These are phyloP conservation scores for Sugiyamaella japonica DNA, from an alignment of 1,139 yeast genomes.

Conservation along the genomic window DNA sequence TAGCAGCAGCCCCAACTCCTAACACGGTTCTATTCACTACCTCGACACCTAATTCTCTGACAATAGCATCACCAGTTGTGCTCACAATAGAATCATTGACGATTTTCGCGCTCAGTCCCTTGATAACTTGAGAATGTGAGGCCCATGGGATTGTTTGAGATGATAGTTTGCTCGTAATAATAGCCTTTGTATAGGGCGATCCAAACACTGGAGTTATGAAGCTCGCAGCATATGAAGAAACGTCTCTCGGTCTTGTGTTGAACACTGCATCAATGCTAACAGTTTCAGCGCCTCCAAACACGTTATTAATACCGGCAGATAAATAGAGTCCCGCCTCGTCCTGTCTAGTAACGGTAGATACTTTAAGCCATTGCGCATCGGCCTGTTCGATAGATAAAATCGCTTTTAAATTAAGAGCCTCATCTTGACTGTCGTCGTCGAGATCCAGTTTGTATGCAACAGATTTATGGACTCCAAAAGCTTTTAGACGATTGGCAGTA, in stretches of 20 bases:
- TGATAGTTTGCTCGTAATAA: slow-evolving; percentile 56
- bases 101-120: slow-evolving; percentile 55
- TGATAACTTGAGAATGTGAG: slow-evolving; percentile 58
- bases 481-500: slow-evolving; percentile 34
- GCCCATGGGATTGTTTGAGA: slow-evolving; percentile 69
- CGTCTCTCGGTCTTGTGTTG: slow-evolving; percentile 69
- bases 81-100: not conserved
- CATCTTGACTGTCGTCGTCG: slow-evolving; percentile 19
- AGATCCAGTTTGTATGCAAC: slow-evolving; percentile 46
- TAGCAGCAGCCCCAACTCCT: slow-evolving; percentile 47
- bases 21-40: slow-evolving; percentile 42
- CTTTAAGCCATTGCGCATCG: slow-evolving; percentile 17
- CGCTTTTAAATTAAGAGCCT: slow-evolving; percentile 29
- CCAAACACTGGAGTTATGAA: slow-evolving; percentile 62
- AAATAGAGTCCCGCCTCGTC: slow-evolving; percentile 83
- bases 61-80: slow-evolving; percentile 34
- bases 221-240: slow-evolving; percentile 64
- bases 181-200: slow-evolving; percentile 55
- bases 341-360: slow-evolving; percentile 59
- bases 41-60: slow-evolving; percentile 59
- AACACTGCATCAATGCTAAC: slow-evolving; percentile 72
- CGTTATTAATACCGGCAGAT: slow-evolving; percentile 58
- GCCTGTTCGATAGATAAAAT: slow-evolving; percentile 30
- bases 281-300: slow-evolving; percentile 88
- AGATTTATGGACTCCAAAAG: slow-evolving; percentile 49